A percentile compares a stretch with the other conserved stretches of the same genome.
These are phyloP conservation scores for Cnidoscolus chayamansa DNA, from an alignment of 441 rosid genomes.

Conservation along the genomic window DNA sequence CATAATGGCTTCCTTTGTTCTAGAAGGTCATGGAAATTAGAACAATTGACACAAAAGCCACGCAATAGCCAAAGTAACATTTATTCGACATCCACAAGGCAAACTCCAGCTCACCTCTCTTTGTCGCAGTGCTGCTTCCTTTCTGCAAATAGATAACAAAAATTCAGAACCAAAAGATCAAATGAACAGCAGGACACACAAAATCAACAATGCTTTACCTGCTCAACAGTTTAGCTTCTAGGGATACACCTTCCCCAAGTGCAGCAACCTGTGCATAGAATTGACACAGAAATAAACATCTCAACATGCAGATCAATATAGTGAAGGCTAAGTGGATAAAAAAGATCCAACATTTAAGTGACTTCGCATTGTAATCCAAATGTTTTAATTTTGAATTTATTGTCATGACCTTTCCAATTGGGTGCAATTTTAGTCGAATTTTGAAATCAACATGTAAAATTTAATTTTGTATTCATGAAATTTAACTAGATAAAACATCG, in stretches of 20 bases:
- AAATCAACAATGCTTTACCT: conserved; percentile 38
- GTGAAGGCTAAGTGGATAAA: too few species aligned
- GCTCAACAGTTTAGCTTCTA: conserved; percentile 86
- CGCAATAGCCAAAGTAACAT: conserved; percentile 13
- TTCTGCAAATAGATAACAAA: conserved; percentile 42
- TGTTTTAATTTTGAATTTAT: too few species aligned
- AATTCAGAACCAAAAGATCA: conserved; percentile 21
- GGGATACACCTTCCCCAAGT: conserved; percentile 92
- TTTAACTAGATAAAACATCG: too few species aligned
- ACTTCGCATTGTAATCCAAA: too few species aligned
- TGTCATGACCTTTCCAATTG: too few species aligned
- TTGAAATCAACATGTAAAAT: too few species aligned
- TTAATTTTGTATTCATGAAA: too few species aligned
- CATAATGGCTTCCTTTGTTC: conserved; percentile 4
- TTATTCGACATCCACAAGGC: conserved; percentile 9
- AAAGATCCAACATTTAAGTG: too few species aligned
- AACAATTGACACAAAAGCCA: not conserved
- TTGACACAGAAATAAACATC: conserved; percentile 17
- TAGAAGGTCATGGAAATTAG: conserved; percentile 12
- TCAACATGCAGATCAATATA: not conserved
- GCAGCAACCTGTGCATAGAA: conserved; percentile 64
- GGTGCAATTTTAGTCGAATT: too few species aligned
- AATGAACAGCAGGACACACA: conserved; percentile 6
- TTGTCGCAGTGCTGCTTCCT: conserved; percentile 90
- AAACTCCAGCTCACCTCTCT: conserved; percentile 59